A percentile compares a stretch with the other conserved stretches of the same genome.
Conservation (phyloP, 2,329 filamentous ascomycete genomes). For the Exophiala xenobiotica region DNA sequence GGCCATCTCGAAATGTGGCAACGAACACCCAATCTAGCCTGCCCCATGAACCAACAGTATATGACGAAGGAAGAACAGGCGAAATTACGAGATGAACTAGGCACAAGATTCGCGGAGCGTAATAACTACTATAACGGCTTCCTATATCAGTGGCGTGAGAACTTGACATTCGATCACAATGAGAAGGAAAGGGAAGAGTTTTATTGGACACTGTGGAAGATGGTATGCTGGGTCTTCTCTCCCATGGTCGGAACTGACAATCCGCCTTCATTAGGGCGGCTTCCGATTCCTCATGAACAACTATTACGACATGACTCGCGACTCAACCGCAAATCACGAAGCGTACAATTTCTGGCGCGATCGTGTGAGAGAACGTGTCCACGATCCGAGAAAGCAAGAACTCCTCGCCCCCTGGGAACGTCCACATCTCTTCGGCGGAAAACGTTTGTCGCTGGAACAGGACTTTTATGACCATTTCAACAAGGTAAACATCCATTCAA, state of each 20-base stretch:
- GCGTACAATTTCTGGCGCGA: conserved; percentile 57
- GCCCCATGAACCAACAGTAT: conserved; percentile 58
- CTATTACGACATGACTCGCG: conserved; percentile 54
- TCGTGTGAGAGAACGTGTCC: conserved; percentile 52
- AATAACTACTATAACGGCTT: conserved; percentile 59
- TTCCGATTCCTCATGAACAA: conserved; percentile 53
- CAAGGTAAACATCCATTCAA: conserved; percentile 6
- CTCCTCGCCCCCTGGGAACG: conserved; percentile 53
- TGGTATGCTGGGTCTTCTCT: conserved; percentile 19
- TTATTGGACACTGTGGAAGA: conserved; percentile 50
- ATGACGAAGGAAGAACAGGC: conserved; percentile 53
- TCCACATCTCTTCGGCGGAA: conserved; percentile 56
- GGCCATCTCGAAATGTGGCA: conserved; percentile 54
- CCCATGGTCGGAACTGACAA: not conserved
- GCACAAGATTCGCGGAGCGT: conserved; percentile 31
- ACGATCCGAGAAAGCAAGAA: conserved; percentile 51
- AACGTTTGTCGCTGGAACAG: conserved; percentile 50
- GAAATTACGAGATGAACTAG: conserved; percentile 8
- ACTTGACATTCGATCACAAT: conserved; percentile 33
- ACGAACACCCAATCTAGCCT: conserved; percentile 64
- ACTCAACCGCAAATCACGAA: conserved; percentile 50
- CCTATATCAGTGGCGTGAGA: conserved; percentile 55
- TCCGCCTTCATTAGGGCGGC: conserved; percentile 45
- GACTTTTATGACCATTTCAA: conserved; percentile 54
- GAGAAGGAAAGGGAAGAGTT: conserved; percentile 40